phyloP scores from a whole-genome alignment of 352 stramenopile species.

The Phytopythium litorale region DNA sequence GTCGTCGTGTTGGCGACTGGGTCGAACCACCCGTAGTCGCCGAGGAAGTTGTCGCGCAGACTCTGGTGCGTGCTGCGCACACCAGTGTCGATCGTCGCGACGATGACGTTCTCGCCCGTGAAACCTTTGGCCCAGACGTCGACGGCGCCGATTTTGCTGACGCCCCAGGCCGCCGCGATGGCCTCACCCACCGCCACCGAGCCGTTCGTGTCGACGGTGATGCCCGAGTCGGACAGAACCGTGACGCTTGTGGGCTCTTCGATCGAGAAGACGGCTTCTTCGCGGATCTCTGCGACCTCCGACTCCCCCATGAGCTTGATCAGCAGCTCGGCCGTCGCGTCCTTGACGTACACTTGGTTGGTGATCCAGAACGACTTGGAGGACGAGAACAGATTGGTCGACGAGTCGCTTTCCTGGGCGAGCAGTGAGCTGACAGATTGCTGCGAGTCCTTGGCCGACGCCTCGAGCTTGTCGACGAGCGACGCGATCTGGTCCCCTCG shows the following conservation, averaged over 20 bases:
- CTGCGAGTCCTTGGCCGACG: constrained; percentile 9
- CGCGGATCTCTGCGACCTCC: constrained; percentile 26
- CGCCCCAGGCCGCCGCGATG: constrained; percentile 20
- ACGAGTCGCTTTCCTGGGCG: constrained; percentile 8
- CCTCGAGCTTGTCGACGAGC: constrained; percentile 17
- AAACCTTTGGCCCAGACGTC: constrained; percentile 26
- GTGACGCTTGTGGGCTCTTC: constrained; percentile 12
- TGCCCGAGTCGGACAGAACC: constrained; percentile 8
- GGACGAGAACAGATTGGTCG: constrained; percentile 9
- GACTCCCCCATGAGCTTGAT: constrained; percentile 13
- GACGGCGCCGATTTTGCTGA: constrained; percentile 31
- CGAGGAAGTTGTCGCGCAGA: constrained; percentile 17
- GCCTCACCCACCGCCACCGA: constrained; percentile 1
- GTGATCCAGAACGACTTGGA: constrained; percentile 28
- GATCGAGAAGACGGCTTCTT: constrained; percentile 24
- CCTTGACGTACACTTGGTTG: constrained; percentile 30
- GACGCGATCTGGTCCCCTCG: constrained; percentile 16
- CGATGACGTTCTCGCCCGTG: constrained; percentile 21
- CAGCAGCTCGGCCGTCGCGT: constrained; percentile 22
- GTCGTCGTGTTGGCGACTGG: constrained; percentile 17
- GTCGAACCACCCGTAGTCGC: constrained; percentile 32
- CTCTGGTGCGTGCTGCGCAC: constrained; percentile 28
- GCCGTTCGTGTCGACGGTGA: constrained; percentile 3
- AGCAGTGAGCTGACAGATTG: constrained; percentile 12
- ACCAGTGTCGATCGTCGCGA: constrained; percentile 41